Evolutionary conservation across 2,329 filamentous ascomycete species (phyloP), one percentile per base, ranked within the genome.

Genomic region (Calonectria multiphialidica): DNA sequence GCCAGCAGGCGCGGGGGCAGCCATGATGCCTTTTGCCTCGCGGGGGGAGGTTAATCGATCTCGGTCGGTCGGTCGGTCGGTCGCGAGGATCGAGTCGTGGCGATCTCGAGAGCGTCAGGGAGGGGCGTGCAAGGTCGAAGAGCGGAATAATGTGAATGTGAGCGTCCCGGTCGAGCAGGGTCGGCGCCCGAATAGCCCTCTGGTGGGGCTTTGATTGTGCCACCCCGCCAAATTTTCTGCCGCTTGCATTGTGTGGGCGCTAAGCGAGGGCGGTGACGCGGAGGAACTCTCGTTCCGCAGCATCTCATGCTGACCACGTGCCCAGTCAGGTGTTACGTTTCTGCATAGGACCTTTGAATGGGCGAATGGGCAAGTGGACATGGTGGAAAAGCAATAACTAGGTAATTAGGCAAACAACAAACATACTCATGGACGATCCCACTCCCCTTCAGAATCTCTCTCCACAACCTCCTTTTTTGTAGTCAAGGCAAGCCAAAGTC

Each of bases 201-300:
- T 80, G 78, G 83, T 82, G 83, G 83, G 83, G 82, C 79, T 66
- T 66, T 66, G 70, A 75, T 72, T 72, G 66, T 74, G 63, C 65
- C 79, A 82, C 82, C 82, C 82, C 82, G 83, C 83, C 81, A 80
- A 82, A 78, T 81, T 84, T 84, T 84, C 82, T 83, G 80, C 80
- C 82, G 72, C 75, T 59, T 71, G 72, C 65, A 74, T 78, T 82
- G 79, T 84, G 83, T 84, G 83, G 82, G 82, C 79, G 81, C 80
- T 85, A 86, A 83, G 81, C 82, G 83, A 84, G 82, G 78, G 81
- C 83, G 82, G 79, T 85, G 81, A 83, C 79, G 73, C 68, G 71
- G 67, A 71, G 67, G 63, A 76, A 75, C 65, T 28, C 16, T 61
- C 64, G 71, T 65, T 42, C 71, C 72, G 68, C n/a, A 16, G n/a